phyloP scores from a whole-genome alignment of 192 early-diverging fungal species.

The Linnemannia schmuckeri region DNA sequence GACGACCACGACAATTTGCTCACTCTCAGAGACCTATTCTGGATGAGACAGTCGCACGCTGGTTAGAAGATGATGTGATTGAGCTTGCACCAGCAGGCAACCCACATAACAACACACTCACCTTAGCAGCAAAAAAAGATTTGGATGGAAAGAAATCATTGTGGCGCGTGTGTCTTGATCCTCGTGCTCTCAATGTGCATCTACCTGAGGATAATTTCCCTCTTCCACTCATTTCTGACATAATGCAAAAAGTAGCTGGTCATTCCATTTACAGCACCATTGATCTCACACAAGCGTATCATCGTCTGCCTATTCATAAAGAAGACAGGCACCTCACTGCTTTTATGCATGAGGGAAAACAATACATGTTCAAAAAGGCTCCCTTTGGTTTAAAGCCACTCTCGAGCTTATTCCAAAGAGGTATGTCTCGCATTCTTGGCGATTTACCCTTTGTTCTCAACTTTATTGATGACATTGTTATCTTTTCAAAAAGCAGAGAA shows the following conservation, averaged over 20 bases:
- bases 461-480: constrained; percentile 14
- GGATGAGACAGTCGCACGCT: background rate
- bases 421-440: constrained; percentile 13
- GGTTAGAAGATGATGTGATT: constrained; percentile 1
- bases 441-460: constrained; percentile 6
- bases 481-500: background rate
- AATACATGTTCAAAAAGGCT: too few species aligned
- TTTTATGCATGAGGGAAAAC: too few species aligned
- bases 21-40: background rate
- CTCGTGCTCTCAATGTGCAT: background rate
- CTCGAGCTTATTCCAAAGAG: constrained; percentile 9
- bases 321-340: constrained; percentile 10
- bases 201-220: constrained; percentile 12
- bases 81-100: too few species aligned
- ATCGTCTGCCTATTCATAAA: constrained; percentile 12
- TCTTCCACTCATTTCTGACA: constrained; percentile 15
- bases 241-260: too few species aligned
- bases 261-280: constrained; percentile 4
- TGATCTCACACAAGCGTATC: constrained; percentile 12
- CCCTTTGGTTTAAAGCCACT: too few species aligned
- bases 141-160: too few species aligned
- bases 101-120: too few species aligned
- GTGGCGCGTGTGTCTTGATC: constrained; percentile 11
- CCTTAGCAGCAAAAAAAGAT: too few species aligned
- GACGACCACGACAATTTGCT: too few species aligned